Evolutionary conservation across 495 filamentous ascomycete genomes (phyloP), one percentile per base, ranked within the genome.

Genomic region (Neurospora sp.): DNA sequence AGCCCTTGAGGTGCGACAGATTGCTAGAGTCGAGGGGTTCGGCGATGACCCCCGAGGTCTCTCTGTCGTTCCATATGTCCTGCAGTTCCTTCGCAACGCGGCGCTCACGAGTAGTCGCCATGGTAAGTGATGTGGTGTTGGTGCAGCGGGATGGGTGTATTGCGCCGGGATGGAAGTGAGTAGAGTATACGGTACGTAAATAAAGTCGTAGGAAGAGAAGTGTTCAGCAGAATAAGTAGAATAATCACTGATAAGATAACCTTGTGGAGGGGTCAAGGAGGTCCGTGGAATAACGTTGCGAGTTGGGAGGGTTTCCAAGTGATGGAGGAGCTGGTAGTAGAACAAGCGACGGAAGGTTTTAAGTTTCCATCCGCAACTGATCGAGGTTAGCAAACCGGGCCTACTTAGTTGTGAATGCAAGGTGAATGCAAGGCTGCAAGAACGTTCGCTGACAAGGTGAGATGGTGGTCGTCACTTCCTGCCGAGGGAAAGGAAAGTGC

Each of bases 31-130:
- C 88, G 71, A 89, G 80, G 0, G 92, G 89, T 69, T 90, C 85
- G 5, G 90, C 92, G 2, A 84, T 82, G 78, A 99, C 92, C 74
- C 92, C 89, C 11, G 92, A 94, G 31, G 88, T 86, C 48, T 85
- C 85, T 39, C 76, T 77, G 80, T 99, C 96, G 48, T 85, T 86
- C 70, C 91, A 86, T 78, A 98, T 94, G 82, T 99, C 96, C 69
- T 88, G 86, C 70, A 99, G 87, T 85, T 99, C 96, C 84, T 98
- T 98, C 72, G 91, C 89, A 74, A 99, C 90, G 27, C 96, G 92
- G 71, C 96, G 93, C 69, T 88, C 83, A 46, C 93, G 89, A 72
- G 93, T 94, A 42, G 91, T 89, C 70, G 92, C 84, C 93, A 96
- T 97, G 76, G 72, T 74, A 23, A 38, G 23, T 42, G 73, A 71